Evolutionary conservation across 2,329 filamentous ascomycete genomes (phyloP).

Genomic region (Neobulgaria alba): DNA sequence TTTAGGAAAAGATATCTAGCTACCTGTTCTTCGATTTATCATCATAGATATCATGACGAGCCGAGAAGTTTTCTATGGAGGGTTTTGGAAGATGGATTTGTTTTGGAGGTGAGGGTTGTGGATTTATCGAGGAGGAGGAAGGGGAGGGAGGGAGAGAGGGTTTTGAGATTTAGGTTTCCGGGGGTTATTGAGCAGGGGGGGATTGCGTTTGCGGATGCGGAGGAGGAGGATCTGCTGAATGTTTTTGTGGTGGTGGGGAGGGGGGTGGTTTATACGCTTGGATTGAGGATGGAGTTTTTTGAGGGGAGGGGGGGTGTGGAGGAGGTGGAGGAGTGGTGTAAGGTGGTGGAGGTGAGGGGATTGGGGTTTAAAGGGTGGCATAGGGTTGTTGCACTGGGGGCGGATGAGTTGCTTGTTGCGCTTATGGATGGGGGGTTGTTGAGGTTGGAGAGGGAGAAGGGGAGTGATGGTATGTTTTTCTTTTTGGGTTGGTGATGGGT

Average conservation of each 20-base stretch:
- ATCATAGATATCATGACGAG: conserved; percentile 64
- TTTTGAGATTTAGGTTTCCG: conserved; percentile 70
- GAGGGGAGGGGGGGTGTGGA: conserved; percentile 60
- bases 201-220: conserved; percentile 72
- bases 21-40: conserved; percentile 73
- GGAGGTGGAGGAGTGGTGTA: conserved; percentile 67
- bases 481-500: background rate
- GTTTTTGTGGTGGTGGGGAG: conserved; percentile 71
- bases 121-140: conserved; percentile 66
- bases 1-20: conserved; percentile 70
- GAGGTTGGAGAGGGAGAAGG: conserved; percentile 53
- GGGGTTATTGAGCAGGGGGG: conserved; percentile 66
- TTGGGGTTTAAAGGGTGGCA: conserved; percentile 74
- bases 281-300: conserved; percentile 77
- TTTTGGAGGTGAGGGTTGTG: conserved; percentile 74
- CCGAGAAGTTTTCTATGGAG: conserved; percentile 90
- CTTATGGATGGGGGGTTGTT: conserved; percentile 73
- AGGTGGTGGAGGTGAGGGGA: conserved; percentile 62
- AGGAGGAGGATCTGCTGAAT: conserved; percentile 68
- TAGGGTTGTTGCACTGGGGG: conserved; percentile 65
- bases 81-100: conserved; percentile 68
- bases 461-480: conserved; percentile 37
- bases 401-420: conserved; percentile 68
- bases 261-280: conserved; percentile 77
- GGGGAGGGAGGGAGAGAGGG: conserved; percentile 56